Base-by-base conservation (phyloP, 768 basidiomycete genomes). In the Imleria badia region DNA sequence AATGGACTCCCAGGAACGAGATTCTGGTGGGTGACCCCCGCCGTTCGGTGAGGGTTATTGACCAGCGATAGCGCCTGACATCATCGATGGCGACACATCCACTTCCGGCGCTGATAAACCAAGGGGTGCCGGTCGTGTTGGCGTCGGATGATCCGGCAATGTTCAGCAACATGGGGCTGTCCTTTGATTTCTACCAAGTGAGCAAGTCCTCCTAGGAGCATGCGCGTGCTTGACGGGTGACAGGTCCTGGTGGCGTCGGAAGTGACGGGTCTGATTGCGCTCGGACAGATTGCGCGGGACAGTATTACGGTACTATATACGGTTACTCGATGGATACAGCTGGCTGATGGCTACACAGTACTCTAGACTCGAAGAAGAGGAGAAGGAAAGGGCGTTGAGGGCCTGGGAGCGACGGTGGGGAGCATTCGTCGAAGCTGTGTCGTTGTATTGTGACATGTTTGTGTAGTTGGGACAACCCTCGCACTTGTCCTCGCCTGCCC, bases 21-120 rank as follows among this genome's bases (percentile, higher is more conserved):
- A 26, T 26, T 26, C 6, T 26, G 26, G 26, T 26, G 26, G 26
- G 26, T 26, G 26, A 26, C 26, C 26, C 26, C 4, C 26, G 26
- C 26, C 26, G 26, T 26, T 26, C 4, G 26, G 4, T 26, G 86
- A 38, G 35, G 23, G 34, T 46, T 19, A 39, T 30, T 49, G 29
- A 45, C 26, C 29, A 59, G n/a, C 30, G 26, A 15, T n/a, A 87
- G 86, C 82, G 87, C 12, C 73, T 88, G 51, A 86, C 87, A 11
- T 83, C 86, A 9, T 88, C 87, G 15, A 89, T 90, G 81, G 83
- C 82, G 5, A 83, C 82, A 77, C 87, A 89, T 63, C 86, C 86
- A 2, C 75, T 90, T 29, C 85, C 87, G 2, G 73, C 78, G 10
- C 60, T 88, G 43, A 67, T 90, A 51, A 89, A 86, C 69, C 77